Evolutionary conservation across 106 monocot genomes (phyloP), one percentile per base, ranked within the genome.

Genomic region (Dendrobium huoshanense): DNA sequence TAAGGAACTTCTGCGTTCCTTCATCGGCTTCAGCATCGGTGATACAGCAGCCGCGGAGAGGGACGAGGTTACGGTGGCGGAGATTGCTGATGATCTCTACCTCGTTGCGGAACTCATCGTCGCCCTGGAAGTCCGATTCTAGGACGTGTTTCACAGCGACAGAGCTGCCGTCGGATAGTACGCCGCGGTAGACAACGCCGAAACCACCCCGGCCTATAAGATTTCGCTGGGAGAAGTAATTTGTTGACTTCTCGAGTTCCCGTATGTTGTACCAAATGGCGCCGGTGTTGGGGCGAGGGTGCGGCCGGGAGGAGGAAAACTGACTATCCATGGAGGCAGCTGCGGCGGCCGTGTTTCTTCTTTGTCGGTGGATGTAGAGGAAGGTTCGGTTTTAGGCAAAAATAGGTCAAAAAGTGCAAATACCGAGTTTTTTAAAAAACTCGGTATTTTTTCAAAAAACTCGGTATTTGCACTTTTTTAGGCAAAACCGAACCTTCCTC

Each of bases 51-150:
- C 95, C 95, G 16, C 95, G 76, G 51, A 92, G 81, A 17, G 92
- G 92, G 20, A 92, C 92, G 65, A 95, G 80, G 33, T 91, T 94
- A 9, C 94, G 87, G 87, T 94, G 94, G 22, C 89, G 76, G 59
- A 94, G 83, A 42, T 88, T 77, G 84, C 91, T 91, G 83, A 94
- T 89, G 56, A 94, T 91, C 77, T 89, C 91, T 18, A 94, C 91
- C 81, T 91, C 91, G 77, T 93, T 95, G 79, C 85, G 82, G 87
- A 95, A 95, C 47, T 90, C 90, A 45, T 92, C 90, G 41, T 91
- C 87, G 37, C 74, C 85, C 24, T 91, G 86, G 75, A 88, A 79
- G 19, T 88, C 81, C 3, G 87, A 87, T 27, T 92, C 90, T 8
- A 92, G 55, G 41, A 92, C 76, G 80, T 85, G 84, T 87, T 95